Evolutionary conservation across 176 grass and related monocot genomes (phyloP), one percentile per base, ranked within the genome.

Genomic region (Elymus sibiricus): DNA sequence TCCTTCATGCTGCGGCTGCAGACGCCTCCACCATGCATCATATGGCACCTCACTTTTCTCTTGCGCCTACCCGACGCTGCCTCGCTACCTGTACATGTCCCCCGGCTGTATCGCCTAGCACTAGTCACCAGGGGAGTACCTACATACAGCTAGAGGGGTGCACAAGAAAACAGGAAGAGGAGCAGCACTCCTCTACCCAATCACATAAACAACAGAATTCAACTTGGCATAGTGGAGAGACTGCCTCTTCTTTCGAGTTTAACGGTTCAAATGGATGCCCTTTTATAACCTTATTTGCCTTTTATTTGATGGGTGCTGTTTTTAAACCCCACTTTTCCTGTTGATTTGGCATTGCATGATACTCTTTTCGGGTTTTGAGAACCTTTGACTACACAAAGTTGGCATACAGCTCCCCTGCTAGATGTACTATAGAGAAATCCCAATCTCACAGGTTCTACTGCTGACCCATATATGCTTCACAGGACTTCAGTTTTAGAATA

Each of bases 321-420:
- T 64, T 56, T 59, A 29, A 81, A 81, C 47, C 70, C 59, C 42
- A 46, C 34, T 65, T 66, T 74, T 43, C 58, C 53, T 84, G 47
- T 21, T 84, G 59, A 56, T 80, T 84, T 84, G 67, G 77, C 83
- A 64, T 11, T 47, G 73, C 51, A 77, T 21, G n/a, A 80, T 84
- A 70, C 21, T 56, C 31, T 70, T 55, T 70, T 70, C 26, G 13
- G 64, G 7, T 71, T 71, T 51, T 24, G 64, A 35, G 49, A 51
- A 29, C 42, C 71, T 43, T 68, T 81, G 34, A 81, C 42, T 31
- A 24, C 17, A 46, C 60, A 79, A 26, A 64, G 25, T 64, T 43
- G 28, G 24, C 78, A 44, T 83, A 62, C 22, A 60, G 74, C 39
- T 72, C 16, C n/a, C 70, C n/a, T 73, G 56, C 31, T 74, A 80